A percentile compares a stretch with the other conserved stretches of the same genome.
These are phyloP conservation scores for Chionographis japonica DNA, from an alignment of 106 monocot species.

Conservation along the genomic window DNA sequence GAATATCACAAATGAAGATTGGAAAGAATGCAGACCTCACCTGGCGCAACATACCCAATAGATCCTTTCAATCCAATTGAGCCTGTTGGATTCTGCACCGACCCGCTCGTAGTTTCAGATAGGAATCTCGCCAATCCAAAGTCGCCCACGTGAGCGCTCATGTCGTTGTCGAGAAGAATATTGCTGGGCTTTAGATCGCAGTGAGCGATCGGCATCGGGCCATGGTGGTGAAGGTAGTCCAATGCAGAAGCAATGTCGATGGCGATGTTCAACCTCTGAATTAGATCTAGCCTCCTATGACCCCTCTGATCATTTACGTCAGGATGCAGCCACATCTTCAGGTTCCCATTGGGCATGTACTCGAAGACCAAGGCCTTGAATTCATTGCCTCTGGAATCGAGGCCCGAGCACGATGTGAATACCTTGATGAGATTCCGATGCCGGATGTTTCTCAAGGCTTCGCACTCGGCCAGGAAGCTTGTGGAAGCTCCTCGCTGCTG, in stretches of 20 bases:
- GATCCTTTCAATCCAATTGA: background rate
- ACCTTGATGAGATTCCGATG: slow-evolving; percentile 2
- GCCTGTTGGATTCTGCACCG: background rate
- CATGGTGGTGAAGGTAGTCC: too few species aligned
- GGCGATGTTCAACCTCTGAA: too few species aligned
- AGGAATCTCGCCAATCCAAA: slow-evolving; percentile 4
- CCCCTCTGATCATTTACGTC: background rate
- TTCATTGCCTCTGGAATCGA: too few species aligned
- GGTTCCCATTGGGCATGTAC: too few species aligned
- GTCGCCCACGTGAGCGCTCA: slow-evolving; percentile 1
- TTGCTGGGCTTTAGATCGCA: background rate
- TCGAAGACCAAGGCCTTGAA: too few species aligned
- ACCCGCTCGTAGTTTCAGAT: too few species aligned
- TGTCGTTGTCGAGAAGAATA: slow-evolving; percentile 6
- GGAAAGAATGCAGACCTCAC: too few species aligned
- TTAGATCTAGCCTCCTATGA: background rate
- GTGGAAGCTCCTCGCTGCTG: too few species aligned
- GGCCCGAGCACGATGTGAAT: background rate
- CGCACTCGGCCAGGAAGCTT: too few species aligned
- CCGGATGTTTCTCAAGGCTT: too few species aligned
- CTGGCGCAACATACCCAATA: background rate
- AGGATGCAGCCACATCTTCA: background rate
- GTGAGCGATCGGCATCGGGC: too few species aligned
- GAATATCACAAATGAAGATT: background rate
- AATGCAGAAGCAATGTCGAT: too few species aligned